Conservation (phyloP, 345 rosid genomes). For the Dimocarpus longan region DNA sequence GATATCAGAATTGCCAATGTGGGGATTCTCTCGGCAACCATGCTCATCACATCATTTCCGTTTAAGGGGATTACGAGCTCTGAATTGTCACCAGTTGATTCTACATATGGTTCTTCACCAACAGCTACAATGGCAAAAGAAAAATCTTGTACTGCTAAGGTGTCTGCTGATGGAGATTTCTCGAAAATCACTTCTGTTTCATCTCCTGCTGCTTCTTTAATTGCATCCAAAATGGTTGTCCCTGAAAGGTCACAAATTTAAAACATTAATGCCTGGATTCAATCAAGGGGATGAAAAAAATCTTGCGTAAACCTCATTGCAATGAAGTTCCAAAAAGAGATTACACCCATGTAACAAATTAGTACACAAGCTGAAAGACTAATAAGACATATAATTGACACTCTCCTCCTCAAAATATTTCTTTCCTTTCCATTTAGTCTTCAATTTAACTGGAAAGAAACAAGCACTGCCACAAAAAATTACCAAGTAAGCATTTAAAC, state of each 20-base stretch:
- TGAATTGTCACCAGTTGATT: conserved; percentile 56
- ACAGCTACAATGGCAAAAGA: conserved; percentile 73
- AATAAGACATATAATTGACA: too few species aligned
- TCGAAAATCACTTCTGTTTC: conserved; percentile 68
- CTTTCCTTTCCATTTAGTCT: too few species aligned
- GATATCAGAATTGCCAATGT: conserved; percentile 63
- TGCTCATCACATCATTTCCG: conserved; percentile 50
- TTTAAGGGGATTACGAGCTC: conserved; percentile 66
- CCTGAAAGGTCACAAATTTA: conserved; percentile 41
- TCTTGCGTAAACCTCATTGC: neutral
- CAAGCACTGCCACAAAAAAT: too few species aligned
- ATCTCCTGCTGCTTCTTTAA: conserved; percentile 58
- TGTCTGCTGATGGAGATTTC: conserved; percentile 54
- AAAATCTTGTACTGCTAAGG: conserved; percentile 47
- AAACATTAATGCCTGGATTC: neutral
- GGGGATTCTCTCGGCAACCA: conserved; percentile 61
- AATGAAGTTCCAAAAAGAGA: too few species aligned
- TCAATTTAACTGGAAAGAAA: too few species aligned
- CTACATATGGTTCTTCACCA: conserved; percentile 85
- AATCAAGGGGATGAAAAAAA: neutral
- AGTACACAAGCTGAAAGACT: too few species aligned
- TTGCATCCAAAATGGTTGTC: conserved; percentile 78
- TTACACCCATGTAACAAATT: too few species aligned
- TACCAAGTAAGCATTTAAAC: too few species aligned
- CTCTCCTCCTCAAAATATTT: too few species aligned